Evolutionary conservation across 75 land plant species (phyloP).

Genomic region (Gnetum montanum): DNA sequence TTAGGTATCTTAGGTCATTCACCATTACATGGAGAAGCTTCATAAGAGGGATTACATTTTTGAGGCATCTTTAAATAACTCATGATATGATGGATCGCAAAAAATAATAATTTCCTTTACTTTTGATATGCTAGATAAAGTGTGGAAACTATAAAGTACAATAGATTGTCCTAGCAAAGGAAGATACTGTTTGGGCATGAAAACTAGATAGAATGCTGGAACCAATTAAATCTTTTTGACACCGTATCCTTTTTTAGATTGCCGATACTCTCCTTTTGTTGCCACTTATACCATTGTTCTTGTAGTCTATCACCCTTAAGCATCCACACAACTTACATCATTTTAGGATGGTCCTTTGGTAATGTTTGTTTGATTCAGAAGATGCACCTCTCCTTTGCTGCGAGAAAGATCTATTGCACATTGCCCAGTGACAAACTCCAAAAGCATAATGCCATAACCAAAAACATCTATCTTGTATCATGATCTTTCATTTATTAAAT

Average conservation of each 20-base stretch:
- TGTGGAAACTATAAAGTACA: too few species aligned
- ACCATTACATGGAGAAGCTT: too few species aligned
- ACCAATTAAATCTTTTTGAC: slow-evolving; percentile 22
- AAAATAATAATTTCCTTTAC: too few species aligned
- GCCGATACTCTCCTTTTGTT: slow-evolving; percentile 21
- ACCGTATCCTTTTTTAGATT: slow-evolving; percentile 14
- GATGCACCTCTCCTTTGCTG: slow-evolving; percentile 66
- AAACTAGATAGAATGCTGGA: slow-evolving; percentile 37
- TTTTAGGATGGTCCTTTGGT: slow-evolving; percentile 48
- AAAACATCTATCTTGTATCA: slow-evolving; percentile 64
- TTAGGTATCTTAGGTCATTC: too few species aligned
- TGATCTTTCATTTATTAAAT: slow-evolving; percentile 43
- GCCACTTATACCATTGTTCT: slow-evolving; percentile 42
- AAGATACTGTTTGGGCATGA: too few species aligned
- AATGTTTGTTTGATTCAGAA: slow-evolving; percentile 67
- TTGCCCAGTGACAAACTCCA: slow-evolving; percentile 71
- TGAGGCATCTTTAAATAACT: too few species aligned
- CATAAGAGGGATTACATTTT: too few species aligned
- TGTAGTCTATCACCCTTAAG: slow-evolving; percentile 46
- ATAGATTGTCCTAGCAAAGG: too few species aligned
- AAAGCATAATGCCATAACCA: slow-evolving; percentile 76
- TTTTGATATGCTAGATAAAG: too few species aligned
- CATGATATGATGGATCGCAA: too few species aligned
- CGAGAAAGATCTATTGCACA: slow-evolving; percentile 64
- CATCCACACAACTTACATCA: slow-evolving; percentile 56